Conservation (phyloP, 2,329 filamentous ascomycete species). For the Claviceps paspali region DNA sequence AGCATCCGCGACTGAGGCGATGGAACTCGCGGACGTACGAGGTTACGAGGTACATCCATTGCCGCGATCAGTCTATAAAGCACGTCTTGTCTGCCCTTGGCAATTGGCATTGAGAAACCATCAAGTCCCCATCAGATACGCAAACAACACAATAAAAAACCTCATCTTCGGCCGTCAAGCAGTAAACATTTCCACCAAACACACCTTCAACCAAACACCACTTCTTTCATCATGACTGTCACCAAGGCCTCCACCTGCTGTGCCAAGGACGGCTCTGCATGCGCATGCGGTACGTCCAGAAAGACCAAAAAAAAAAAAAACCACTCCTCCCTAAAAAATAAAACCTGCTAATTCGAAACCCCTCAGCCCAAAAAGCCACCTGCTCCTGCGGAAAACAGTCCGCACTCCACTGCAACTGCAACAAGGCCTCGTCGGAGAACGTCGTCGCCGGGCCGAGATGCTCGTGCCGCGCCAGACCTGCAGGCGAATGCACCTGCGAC, state of each 20-base stretch:
- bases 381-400: slow-evolving; percentile 86
- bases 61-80: slow-evolving; percentile 1
- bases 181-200: neutral
- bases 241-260: slow-evolving; percentile 37
- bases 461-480: slow-evolving; percentile 69
- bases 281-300: slow-evolving; percentile 39
- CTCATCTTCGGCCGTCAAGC: too few species aligned
- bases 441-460: slow-evolving; percentile 55
- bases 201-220: neutral
- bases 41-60: too few species aligned
- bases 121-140: too few species aligned
- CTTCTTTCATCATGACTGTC: slow-evolving; percentile 16
- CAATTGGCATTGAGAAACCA: too few species aligned
- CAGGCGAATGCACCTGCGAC: slow-evolving; percentile 69
- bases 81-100: neutral
- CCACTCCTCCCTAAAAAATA: too few species aligned
- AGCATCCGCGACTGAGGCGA: neutral
- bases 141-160: neutral
- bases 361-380: slow-evolving; percentile 43
- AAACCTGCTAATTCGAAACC: neutral
- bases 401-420: slow-evolving; percentile 76
- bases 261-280: slow-evolving; percentile 35
- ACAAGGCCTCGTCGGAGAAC: slow-evolving; percentile 65
- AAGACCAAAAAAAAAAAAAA: neutral
- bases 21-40: too few species aligned